Percentiles rank a stretch among this genome's conserved stretches.
Evolutionary conservation across 768 basidiomycete species (phyloP).

Genomic region (Leccinum pellstonianum): DNA sequence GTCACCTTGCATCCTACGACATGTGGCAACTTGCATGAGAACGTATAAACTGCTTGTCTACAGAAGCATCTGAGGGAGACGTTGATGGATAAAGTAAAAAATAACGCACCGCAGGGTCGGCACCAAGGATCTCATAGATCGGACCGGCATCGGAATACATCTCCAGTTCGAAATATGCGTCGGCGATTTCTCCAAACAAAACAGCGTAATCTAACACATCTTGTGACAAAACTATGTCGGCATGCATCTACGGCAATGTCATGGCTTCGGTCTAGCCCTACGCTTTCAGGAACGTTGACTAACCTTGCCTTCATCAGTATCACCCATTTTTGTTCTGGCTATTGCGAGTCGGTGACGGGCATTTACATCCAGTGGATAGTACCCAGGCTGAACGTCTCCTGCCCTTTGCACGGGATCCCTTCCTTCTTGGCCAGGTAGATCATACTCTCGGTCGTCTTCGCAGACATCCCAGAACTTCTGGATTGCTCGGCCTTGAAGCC

Average conservation of each 20-base stretch:
- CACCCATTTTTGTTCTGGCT: slow-evolving; percentile 76
- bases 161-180: slow-evolving; percentile 68
- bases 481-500: slow-evolving; percentile 82
- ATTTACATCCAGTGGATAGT: slow-evolving; percentile 42
- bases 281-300: background rate
- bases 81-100: background rate
- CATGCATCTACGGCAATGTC: slow-evolving; percentile 59
- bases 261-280: background rate
- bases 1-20: slow-evolving; percentile 75
- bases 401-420: slow-evolving; percentile 33
- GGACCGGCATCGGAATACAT: slow-evolving; percentile 77
- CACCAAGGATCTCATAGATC: slow-evolving; percentile 77
- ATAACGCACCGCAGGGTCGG: slow-evolving; percentile 62
- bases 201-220: slow-evolving; percentile 77
- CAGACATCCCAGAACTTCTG: slow-evolving; percentile 79
- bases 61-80: background rate
- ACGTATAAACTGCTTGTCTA: slow-evolving; percentile 78
- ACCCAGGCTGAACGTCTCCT: slow-evolving; percentile 54
- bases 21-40: slow-evolving; percentile 76
- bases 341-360: slow-evolving; percentile 83
- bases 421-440: slow-evolving; percentile 58
- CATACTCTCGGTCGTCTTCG: slow-evolving; percentile 86
- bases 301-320: slow-evolving; percentile 81
- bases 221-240: slow-evolving; percentile 63
- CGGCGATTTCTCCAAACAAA: slow-evolving; percentile 80